phyloP scores from a whole-genome alignment of 257 asterid genomes.

The Plantago major region DNA sequence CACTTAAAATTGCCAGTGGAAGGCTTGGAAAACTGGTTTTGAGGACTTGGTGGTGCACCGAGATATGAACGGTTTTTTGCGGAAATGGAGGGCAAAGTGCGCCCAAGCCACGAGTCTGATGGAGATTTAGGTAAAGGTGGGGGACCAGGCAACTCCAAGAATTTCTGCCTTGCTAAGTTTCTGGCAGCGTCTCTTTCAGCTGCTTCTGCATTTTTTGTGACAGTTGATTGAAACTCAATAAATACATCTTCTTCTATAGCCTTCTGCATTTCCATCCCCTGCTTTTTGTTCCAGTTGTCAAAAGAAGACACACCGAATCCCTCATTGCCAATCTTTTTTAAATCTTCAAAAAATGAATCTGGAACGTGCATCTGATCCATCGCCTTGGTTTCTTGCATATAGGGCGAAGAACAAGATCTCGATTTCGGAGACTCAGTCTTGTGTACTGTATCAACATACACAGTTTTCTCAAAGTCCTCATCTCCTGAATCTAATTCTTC shows the following conservation, averaged over 20 bases:
- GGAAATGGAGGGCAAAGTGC: slow-evolving; percentile 71
- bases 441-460: slow-evolving; percentile 53
- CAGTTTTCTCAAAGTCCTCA: slow-evolving; percentile 55
- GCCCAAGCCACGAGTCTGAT: slow-evolving; percentile 84
- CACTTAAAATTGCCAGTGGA: slow-evolving; percentile 42
- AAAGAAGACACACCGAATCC: slow-evolving; percentile 17
- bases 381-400: slow-evolving; percentile 16
- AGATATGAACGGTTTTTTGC: slow-evolving; percentile 25
- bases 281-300: slow-evolving; percentile 18
- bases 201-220: slow-evolving; percentile 9
- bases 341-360: slow-evolving; percentile 23
- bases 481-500: slow-evolving; percentile 23
- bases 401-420: slow-evolving; percentile 27
- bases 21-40: slow-evolving; percentile 27
- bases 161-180: slow-evolving; percentile 6
- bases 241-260: slow-evolving; percentile 25
- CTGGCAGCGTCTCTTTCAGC: background rate
- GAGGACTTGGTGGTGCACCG: slow-evolving; percentile 20
- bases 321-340: slow-evolving; percentile 22
- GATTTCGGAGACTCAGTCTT: slow-evolving; percentile 27
- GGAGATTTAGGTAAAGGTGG: slow-evolving; percentile 83
- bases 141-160: slow-evolving; percentile 36
- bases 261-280: slow-evolving; percentile 15
- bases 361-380: slow-evolving; percentile 11
- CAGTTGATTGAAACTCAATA: slow-evolving; percentile 4